These are phyloP conservation scores for Thalassiosira mediterranea DNA, from an alignment of 352 stramenopile genomes.

Conservation along the genomic window DNA sequence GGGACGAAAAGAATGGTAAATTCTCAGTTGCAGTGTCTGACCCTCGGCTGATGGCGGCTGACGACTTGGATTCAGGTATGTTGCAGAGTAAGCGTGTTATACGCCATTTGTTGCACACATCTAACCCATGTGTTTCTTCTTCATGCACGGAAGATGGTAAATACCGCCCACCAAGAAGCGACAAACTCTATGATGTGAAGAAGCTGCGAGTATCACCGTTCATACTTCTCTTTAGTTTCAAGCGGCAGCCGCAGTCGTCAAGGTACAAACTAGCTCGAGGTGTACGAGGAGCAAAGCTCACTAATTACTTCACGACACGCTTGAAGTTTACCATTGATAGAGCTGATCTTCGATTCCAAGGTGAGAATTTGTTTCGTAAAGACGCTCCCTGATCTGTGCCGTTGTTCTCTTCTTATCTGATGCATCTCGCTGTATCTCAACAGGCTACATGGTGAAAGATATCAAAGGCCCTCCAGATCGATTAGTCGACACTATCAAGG, in stretches of 20 bases:
- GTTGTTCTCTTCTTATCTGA: too few species aligned
- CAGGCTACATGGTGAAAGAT: conserved; percentile 59
- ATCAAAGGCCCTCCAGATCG: conserved; percentile 80
- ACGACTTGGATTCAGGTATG: conserved; percentile 63
- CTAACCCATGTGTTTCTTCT: not conserved
- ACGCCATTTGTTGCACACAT: not conserved
- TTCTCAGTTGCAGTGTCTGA: conserved; percentile 64
- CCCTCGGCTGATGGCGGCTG: conserved; percentile 42
- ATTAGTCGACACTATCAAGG: conserved; percentile 73
- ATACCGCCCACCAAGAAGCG: conserved; percentile 73
- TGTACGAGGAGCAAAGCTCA: conserved; percentile 67
- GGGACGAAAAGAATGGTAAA: conserved; percentile 65
- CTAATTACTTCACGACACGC: conserved; percentile 81
- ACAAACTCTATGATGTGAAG: conserved; percentile 78
- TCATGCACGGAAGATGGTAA: conserved; percentile 59
- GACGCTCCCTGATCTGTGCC: too few species aligned
- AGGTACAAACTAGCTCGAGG: conserved; percentile 65
- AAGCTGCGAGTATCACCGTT: conserved; percentile 78
- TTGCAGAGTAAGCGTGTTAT: conserved; percentile 1
- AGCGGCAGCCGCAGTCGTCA: conserved; percentile 70
- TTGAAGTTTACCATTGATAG: conserved; percentile 83
- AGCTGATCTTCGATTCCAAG: conserved; percentile 76
- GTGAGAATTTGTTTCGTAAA: too few species aligned
- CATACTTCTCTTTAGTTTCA: conserved; percentile 77
- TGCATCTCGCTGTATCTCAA: too few species aligned